Conservation (phyloP, 306 rosid species). For the Prosopis cineraria region DNA sequence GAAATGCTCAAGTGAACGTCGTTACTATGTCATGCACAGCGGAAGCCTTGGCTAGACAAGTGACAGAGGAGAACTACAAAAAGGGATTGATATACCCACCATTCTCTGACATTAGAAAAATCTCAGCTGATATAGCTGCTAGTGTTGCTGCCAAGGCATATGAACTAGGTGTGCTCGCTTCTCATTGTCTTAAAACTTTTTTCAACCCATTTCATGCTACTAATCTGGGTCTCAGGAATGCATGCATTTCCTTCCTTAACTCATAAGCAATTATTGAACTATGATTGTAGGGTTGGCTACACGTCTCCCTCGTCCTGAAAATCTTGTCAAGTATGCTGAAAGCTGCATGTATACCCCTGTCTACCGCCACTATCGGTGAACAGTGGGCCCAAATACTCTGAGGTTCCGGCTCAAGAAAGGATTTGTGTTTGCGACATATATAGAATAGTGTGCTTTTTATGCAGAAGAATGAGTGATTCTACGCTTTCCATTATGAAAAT, state of each 20-base stretch:
- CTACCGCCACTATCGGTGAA: constrained; percentile 64
- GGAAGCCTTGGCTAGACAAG: constrained; percentile 70
- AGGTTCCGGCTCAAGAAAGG: not conserved
- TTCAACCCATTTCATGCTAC: not conserved
- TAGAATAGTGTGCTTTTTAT: constrained; percentile 9
- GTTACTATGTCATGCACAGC: constrained; percentile 39
- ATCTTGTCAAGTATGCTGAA: constrained; percentile 73
- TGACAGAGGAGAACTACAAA: constrained; percentile 54
- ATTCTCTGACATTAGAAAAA: constrained; percentile 62
- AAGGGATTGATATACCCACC: constrained; percentile 75
- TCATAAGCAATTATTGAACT: not conserved
- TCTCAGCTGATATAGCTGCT: constrained; percentile 80
- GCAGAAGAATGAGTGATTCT: not conserved
- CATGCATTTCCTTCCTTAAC: not conserved
- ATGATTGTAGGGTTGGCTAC: constrained; percentile 64
- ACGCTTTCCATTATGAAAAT: not conserved
- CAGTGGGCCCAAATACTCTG: not conserved
- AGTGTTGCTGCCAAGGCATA: constrained; percentile 85
- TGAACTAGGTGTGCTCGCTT: constrained; percentile 67
- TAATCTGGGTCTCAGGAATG: not conserved
- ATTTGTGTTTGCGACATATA: not conserved
- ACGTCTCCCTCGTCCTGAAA: constrained; percentile 73
- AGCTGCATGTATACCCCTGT: constrained; percentile 82
- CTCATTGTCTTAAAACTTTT: not conserved
- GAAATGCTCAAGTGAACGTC: not conserved